Evolutionary conservation across 2,329 filamentous ascomycete species (phyloP).

Genomic region (Fusarium pseudoanthophilum): DNA sequence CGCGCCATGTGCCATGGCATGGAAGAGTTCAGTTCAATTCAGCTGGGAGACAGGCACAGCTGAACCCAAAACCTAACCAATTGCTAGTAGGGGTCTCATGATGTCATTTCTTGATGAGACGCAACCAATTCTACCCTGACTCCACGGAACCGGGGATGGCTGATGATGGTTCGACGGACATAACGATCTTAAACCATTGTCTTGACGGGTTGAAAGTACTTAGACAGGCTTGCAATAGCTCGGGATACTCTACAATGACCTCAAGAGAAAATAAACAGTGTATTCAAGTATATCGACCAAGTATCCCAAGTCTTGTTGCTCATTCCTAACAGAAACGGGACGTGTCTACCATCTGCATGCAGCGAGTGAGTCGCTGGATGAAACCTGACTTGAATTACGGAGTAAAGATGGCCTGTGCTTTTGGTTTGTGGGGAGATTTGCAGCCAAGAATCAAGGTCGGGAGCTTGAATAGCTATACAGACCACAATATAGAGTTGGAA

Average conservation of each 20-base stretch:
- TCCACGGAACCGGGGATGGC: slow-evolving; percentile 16
- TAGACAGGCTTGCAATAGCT: too few relatives aligned
- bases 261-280: background rate
- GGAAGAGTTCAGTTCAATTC: slow-evolving; percentile 6
- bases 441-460: slow-evolving; percentile 22
- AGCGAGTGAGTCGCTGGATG: slow-evolving; percentile 32
- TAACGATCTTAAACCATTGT: background rate
- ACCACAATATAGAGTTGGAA: slow-evolving; percentile 9
- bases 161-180: background rate
- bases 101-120: slow-evolving; percentile 39
- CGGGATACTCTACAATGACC: too few relatives aligned
- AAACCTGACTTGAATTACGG: slow-evolving; percentile 12
- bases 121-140: slow-evolving; percentile 35
- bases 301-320: background rate
- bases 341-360: slow-evolving; percentile 17
- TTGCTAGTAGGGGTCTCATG: slow-evolving; percentile 37
- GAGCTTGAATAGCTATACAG: background rate
- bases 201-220: too few relatives aligned
- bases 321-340: background rate
- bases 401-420: slow-evolving; percentile 35
- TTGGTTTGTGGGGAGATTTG: slow-evolving; percentile 30
- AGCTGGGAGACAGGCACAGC: slow-evolving; percentile 6
- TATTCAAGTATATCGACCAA: background rate
- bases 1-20: slow-evolving; percentile 22
- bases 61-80: slow-evolving; percentile 28